Percentiles rank a stretch among this genome's conserved stretches.
phyloP scores from a whole-genome alignment of 805 yeast species.

The Candida sithepensis region DNA sequence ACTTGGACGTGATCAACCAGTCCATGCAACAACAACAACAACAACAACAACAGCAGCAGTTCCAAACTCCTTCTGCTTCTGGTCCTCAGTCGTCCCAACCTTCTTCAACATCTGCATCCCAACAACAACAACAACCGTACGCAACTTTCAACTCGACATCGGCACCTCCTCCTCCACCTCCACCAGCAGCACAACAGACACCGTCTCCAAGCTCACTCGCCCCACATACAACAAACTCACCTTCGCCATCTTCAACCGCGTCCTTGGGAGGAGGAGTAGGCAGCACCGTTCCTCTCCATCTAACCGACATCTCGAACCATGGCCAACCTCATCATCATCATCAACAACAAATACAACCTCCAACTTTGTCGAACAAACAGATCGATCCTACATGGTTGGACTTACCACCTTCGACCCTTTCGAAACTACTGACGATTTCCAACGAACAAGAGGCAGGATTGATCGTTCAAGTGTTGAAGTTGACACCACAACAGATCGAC shows the following conservation, averaged over 20 bases:
- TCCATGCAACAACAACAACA: conserved; percentile 34
- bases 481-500: conserved; percentile 47
- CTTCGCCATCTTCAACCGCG: conserved; percentile 3
- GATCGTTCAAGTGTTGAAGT: conserved; percentile 49
- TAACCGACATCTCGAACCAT: conserved; percentile 10
- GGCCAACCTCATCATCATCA: conserved; percentile 5
- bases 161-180: not conserved
- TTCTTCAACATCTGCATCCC: not conserved
- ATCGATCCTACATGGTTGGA: conserved; percentile 42
- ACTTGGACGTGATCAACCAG: conserved; percentile 61
- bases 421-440: conserved; percentile 43
- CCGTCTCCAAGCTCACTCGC: conserved; percentile 6
- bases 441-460: conserved; percentile 57
- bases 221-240: conserved; percentile 3
- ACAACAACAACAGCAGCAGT: conserved; percentile 13
- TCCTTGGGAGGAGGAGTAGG: too few species aligned
- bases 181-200: not conserved
- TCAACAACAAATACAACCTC: conserved; percentile 10
- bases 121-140: conserved; percentile 9
- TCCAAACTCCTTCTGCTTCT: conserved; percentile 1
- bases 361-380: not conserved
- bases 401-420: conserved; percentile 45
- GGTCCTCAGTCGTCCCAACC: not conserved
- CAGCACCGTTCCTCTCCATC: too few species aligned
- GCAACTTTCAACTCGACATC: not conserved